These are phyloP conservation scores for Cryptococcus amylolentus DNA, from an alignment of 1,284 basidiomycete genomes.

Conservation along the genomic window DNA sequence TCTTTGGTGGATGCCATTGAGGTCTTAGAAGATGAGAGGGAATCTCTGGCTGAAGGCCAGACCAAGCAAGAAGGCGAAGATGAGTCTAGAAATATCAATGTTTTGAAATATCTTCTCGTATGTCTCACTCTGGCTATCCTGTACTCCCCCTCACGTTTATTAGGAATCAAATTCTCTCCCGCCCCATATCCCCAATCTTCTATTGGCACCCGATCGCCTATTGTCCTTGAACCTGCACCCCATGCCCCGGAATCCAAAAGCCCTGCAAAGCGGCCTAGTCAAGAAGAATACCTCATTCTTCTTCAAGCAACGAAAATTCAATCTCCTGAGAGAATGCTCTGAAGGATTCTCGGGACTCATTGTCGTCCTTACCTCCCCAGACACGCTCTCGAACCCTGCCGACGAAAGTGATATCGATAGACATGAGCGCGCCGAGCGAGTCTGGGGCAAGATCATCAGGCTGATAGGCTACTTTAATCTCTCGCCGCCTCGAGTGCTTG, in stretches of 20 bases:
- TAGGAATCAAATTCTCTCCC: conserved; percentile 19
- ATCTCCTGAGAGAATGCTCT: conserved; percentile 91
- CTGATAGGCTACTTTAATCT: conserved; percentile 94
- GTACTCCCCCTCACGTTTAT: not conserved
- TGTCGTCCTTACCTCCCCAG: conserved; percentile 71
- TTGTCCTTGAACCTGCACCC: conserved; percentile 30
- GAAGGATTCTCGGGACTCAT: conserved; percentile 94
- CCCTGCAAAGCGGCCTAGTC: conserved; percentile 24
- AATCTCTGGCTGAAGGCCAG: conserved; percentile 9
- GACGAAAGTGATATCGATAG: conserved; percentile 16
- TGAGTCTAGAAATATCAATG: conserved; percentile 14
- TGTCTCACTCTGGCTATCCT: conserved; percentile 1
- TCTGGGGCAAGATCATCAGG: conserved; percentile 83
- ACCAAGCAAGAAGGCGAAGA: conserved; percentile 6
- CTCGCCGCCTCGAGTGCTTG: conserved; percentile 88
- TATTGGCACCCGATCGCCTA: conserved; percentile 16
- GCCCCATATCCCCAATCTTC: conserved; percentile 22
- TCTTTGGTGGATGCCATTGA: conserved; percentile 29
- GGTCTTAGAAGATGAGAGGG: conserved; percentile 13
- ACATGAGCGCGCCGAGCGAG: conserved; percentile 62
- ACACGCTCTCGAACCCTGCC: conserved; percentile 19
- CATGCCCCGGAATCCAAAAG: conserved; percentile 21
- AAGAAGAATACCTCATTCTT: conserved; percentile 43
- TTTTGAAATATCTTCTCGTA: conserved; percentile 24
- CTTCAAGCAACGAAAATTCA: conserved; percentile 99